Evolutionary conservation across 164 flowering plant species (phyloP).

Genomic region (Vitis riparia): DNA sequence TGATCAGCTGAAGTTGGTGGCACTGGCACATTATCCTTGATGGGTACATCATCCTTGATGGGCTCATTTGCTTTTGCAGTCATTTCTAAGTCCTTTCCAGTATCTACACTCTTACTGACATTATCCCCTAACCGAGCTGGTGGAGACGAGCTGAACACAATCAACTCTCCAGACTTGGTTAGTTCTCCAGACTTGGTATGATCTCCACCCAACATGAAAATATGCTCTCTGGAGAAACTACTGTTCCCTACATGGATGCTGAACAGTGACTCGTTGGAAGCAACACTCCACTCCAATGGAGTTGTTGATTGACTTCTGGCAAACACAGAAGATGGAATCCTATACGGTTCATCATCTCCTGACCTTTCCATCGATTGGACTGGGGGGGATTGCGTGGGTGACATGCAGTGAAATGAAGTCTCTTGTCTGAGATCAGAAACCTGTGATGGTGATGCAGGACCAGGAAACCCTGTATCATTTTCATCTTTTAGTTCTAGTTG

Average conservation of each 20-base stretch:
- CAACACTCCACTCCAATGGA: slow-evolving; percentile 75
- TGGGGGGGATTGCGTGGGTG: slow-evolving; percentile 47
- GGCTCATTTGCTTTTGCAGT: not conserved
- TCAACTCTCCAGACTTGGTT: slow-evolving; percentile 28
- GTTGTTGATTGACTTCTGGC: slow-evolving; percentile 33
- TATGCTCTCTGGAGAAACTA: slow-evolving; percentile 64
- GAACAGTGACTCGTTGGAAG: slow-evolving; percentile 89
- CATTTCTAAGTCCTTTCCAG: slow-evolving; percentile 4
- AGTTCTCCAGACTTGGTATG: slow-evolving; percentile 31
- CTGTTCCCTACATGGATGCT: slow-evolving; percentile 68
- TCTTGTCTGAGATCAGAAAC: slow-evolving; percentile 23
- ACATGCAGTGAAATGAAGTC: not conserved
- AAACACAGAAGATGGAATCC: slow-evolving; percentile 79
- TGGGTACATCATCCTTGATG: not conserved
- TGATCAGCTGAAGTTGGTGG: not conserved
- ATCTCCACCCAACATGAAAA: slow-evolving; percentile 24
- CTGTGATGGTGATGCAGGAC: slow-evolving; percentile 13
- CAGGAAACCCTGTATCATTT: slow-evolving; percentile 8
- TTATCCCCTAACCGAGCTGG: slow-evolving; percentile 3
- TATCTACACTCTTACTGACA: slow-evolving; percentile 9
- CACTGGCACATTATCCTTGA: not conserved
- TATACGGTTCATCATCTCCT: slow-evolving; percentile 38
- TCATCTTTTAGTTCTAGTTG: slow-evolving; percentile 11
- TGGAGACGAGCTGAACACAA: slow-evolving; percentile 15
- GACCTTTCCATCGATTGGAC: slow-evolving; percentile 64